Conservation (phyloP, 2,329 filamentous ascomycete genomes). For the Microsporum canis region DNA sequence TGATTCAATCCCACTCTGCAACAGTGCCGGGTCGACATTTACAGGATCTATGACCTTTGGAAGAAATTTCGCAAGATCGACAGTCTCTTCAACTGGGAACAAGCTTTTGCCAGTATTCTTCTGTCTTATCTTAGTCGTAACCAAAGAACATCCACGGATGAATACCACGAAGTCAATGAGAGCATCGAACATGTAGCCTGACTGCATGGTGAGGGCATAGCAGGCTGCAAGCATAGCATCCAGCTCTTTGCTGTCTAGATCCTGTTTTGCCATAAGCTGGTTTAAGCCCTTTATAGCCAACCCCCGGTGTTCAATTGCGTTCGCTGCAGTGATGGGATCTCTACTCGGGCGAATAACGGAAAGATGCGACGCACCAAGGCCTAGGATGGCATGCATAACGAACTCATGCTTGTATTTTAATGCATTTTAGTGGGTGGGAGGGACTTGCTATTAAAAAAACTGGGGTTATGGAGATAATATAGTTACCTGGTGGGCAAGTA, state of each 20-base stretch:
- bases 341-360: conserved; percentile 40
- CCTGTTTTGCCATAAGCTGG: not conserved
- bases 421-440: not conserved
- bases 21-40: not conserved
- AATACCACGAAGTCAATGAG: conserved; percentile 21
- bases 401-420: conserved; percentile 39
- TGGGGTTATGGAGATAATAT: conserved; percentile 13
- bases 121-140: not conserved
- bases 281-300: conserved; percentile 50
- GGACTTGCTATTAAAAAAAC: no score
- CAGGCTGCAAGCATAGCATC: conserved; percentile 21
- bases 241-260: not conserved
- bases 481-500: conserved; percentile 52
- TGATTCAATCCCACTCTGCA: not conserved
- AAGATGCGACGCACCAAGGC: conserved; percentile 52
- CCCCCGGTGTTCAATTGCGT: conserved; percentile 54
- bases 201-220: conserved; percentile 21
- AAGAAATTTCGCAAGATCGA: not conserved
- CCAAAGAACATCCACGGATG: conserved; percentile 16
- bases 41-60: not conserved
- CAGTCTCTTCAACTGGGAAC: not conserved
- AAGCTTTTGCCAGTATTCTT: not conserved
- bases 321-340: conserved; percentile 37
- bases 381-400: conserved; percentile 58
- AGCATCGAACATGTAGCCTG: conserved; percentile 20